phyloP scores from a whole-genome alignment of 306 rosid species.

The Trichosanthes cucumerina region DNA sequence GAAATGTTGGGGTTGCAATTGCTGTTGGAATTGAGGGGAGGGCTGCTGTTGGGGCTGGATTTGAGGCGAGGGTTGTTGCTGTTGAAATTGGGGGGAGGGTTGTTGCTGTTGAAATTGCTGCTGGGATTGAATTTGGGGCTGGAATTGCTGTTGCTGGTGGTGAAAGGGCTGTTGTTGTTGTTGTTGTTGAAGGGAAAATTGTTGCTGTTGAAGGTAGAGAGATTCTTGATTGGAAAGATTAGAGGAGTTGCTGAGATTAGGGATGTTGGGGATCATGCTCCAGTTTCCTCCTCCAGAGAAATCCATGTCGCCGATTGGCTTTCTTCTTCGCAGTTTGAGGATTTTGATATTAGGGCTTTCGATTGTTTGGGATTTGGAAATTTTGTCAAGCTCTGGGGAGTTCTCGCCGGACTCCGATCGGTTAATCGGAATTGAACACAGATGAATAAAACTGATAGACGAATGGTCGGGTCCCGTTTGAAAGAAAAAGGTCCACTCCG shows the following conservation, averaged over 20 bases:
- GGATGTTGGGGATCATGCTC: slow-evolving; percentile 55
- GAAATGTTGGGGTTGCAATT: slow-evolving; percentile 26
- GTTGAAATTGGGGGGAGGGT: slow-evolving; percentile 26
- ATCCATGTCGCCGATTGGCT: slow-evolving; percentile 31
- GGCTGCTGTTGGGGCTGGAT: slow-evolving; percentile 23
- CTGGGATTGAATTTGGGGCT: slow-evolving; percentile 17
- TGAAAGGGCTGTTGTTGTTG: slow-evolving; percentile 19
- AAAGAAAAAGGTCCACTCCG: background rate
- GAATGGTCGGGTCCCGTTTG: background rate
- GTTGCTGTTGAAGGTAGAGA: slow-evolving; percentile 46
- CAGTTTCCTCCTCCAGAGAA: slow-evolving; percentile 63
- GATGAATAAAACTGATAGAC: background rate
- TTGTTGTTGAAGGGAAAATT: slow-evolving; percentile 30
- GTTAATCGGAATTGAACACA: background rate
- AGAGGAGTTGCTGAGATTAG: slow-evolving; percentile 44
- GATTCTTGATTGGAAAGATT: slow-evolving; percentile 65
- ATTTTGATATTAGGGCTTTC: background rate
- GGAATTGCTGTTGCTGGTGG: slow-evolving; percentile 15
- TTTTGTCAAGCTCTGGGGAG: background rate
- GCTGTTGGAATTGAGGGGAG: slow-evolving; percentile 19
- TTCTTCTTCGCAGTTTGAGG: background rate
- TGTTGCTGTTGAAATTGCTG: slow-evolving; percentile 38
- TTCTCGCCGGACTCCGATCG: background rate
- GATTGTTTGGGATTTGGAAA: background rate
- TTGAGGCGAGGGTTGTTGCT: slow-evolving; percentile 15